Evolutionary conservation across 2,329 filamentous ascomycete species (phyloP).

Genomic region (Pyrenochaeta sp.): DNA sequence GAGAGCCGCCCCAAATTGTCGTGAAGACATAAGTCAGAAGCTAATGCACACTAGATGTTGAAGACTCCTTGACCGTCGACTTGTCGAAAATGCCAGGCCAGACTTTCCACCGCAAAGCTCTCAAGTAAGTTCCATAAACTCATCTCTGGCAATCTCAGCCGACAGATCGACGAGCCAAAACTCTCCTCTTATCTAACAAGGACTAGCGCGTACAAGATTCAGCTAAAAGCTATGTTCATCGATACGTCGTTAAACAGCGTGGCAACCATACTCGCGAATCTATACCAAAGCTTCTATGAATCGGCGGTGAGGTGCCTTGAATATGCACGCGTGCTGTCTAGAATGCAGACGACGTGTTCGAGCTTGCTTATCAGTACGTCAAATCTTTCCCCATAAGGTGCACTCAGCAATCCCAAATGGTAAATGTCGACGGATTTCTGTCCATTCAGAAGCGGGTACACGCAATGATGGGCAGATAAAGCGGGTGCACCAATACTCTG

Average conservation of each 20-base stretch:
- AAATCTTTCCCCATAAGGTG: slow-evolving; percentile 8
- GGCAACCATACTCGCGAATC: slow-evolving; percentile 73
- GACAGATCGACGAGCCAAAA: slow-evolving; percentile 5
- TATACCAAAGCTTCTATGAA: slow-evolving; percentile 78
- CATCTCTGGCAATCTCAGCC: not conserved
- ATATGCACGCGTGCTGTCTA: slow-evolving; percentile 68
- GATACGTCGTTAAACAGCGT: slow-evolving; percentile 80
- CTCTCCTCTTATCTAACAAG: slow-evolving; percentile 19
- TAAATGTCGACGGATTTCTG: slow-evolving; percentile 16
- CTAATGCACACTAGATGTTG: slow-evolving; percentile 57
- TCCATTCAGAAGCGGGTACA: slow-evolving; percentile 17
- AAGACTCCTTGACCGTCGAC: slow-evolving; percentile 82
- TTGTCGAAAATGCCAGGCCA: slow-evolving; percentile 75
- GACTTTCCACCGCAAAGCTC: slow-evolving; percentile 80
- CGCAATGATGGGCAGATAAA: slow-evolving; percentile 17
- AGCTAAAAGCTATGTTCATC: slow-evolving; percentile 84
- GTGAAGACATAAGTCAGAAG: not conserved
- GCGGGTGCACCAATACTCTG: slow-evolving; percentile 19
- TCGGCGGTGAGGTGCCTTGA: slow-evolving; percentile 77
- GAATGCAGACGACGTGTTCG: slow-evolving; percentile 63
- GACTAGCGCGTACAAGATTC: slow-evolving; percentile 75
- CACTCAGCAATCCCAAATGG: slow-evolving; percentile 15
- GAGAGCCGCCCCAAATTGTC: not conserved
- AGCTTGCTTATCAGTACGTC: slow-evolving; percentile 68
- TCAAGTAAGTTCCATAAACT: slow-evolving; percentile 63